Evolutionary conservation across 2,329 filamentous ascomycete species (phyloP).

Genomic region (Cladosporium cucumerinum): DNA sequence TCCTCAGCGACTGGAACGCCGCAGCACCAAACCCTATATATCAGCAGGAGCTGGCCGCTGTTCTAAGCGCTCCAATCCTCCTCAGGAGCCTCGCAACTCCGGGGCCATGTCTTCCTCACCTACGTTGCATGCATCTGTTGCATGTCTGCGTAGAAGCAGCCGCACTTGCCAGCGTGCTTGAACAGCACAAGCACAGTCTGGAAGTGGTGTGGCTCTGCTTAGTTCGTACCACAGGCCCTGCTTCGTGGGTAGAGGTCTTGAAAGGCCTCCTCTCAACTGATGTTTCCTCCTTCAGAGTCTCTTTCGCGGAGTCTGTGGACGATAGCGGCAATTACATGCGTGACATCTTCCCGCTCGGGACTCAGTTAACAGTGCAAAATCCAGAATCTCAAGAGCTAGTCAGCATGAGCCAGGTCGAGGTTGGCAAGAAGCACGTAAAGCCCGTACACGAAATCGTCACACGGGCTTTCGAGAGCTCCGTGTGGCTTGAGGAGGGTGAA

Average conservation of each 20-base stretch:
- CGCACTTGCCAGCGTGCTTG: neutral
- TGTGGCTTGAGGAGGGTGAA: too few species aligned
- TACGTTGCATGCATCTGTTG: neutral
- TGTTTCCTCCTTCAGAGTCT: neutral
- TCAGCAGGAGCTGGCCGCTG: too few species aligned
- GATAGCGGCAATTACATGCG: neutral
- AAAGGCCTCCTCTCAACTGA: neutral
- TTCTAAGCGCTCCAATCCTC: neutral
- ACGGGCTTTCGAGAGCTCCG: too few species aligned
- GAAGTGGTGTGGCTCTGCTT: neutral
- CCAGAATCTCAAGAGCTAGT: too few species aligned
- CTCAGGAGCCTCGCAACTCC: neutral
- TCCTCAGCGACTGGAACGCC: too few species aligned
- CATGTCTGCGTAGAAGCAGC: neutral
- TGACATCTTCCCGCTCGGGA: too few species aligned
- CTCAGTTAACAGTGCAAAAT: too few species aligned
- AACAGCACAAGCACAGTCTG: neutral
- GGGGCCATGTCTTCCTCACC: neutral
- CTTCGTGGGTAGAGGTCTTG: neutral
- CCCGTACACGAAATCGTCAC: too few species aligned
- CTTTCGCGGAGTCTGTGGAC: neutral
- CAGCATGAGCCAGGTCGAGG: too few species aligned
- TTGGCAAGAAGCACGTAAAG: too few species aligned
- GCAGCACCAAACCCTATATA: too few species aligned
- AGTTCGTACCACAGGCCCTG: neutral